Evolutionary conservation across 2,329 filamentous ascomycete species (phyloP), one percentile per base, ranked within the genome.

Genomic region (Aspergillaceae sp.): DNA sequence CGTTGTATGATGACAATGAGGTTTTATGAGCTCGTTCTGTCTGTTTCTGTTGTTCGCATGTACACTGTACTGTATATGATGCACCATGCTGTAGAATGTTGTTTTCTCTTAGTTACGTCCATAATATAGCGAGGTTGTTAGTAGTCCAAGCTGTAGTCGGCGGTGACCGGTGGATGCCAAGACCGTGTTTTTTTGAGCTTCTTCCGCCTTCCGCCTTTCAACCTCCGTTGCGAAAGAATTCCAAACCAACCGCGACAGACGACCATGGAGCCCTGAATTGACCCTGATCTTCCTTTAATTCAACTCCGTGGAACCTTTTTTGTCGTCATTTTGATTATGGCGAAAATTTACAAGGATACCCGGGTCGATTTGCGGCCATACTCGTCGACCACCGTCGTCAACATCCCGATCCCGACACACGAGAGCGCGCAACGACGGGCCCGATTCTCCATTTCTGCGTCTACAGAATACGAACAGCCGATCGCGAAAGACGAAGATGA

Each of bases 331-430:
- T 50, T 48, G 40, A 70, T 61, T 62, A 85, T 84, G 84, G 80
- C 76, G 73, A 75, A 74, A 79, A 74, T 87, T 69, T 92, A 86
- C 75, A 90, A 89, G 74, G 88, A 94, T 77, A 88, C 86, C 66
- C 83, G 86, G 65, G 74, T 94, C 68, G 87, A 87, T 67, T 78
- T 92, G 58, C 86, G 92, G 69, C 81, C 83, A 53, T 76, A 80
- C 50, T 84, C 79, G 57, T 74, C 77, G 54, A 79, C 79, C 58
- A 85, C 83, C 49, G 78, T 83, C 59, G 78, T 89, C 63, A 80
- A 82, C 58, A 80, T 91, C 60, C 75, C 79, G 59, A 77, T 88
- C 55, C 79, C 42, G 29, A 29, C 82, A 50, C 62, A 67, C 51
- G 54, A 74, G 48, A 61, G 54, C 76, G 36, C 72, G 71, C 54